A percentile compares a stretch with the other conserved stretches of the same genome.
Conservation (phyloP, 495 filamentous ascomycete species). For the Neurospora africana region DNA sequence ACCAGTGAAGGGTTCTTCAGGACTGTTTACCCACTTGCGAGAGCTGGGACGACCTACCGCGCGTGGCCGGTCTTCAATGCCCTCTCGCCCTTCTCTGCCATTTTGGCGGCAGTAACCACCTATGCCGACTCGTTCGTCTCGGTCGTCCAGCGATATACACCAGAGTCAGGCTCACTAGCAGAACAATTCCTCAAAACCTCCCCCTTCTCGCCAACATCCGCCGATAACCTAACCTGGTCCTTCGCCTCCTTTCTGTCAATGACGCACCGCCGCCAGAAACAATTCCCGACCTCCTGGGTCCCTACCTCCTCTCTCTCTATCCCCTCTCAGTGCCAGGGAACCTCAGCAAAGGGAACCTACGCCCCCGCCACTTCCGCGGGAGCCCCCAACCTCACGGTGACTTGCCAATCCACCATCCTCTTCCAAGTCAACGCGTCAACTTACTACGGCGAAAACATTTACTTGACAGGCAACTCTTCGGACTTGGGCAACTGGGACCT, state of each 20-base stretch:
- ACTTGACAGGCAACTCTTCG: conserved; percentile 42
- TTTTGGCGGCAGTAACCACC: conserved; percentile 37
- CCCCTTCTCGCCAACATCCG: conserved; percentile 43
- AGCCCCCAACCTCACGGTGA: conserved; percentile 37
- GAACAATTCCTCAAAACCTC: conserved; percentile 47
- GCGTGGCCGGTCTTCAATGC: conserved; percentile 16
- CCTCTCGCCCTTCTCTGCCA: conserved; percentile 23
- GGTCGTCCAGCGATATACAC: conserved; percentile 40
- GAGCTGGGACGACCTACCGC: conserved; percentile 33
- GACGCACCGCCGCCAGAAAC: conserved; percentile 28
- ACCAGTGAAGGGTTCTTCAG: too few relatives aligned
- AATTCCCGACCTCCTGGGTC: conserved; percentile 40
- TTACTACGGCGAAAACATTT: conserved; percentile 46
- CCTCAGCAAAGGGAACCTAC: conserved; percentile 46
- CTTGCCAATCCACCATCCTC: conserved; percentile 42
- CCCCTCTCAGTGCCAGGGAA: conserved; percentile 38
- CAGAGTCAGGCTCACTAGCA: conserved; percentile 42
- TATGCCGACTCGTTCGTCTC: conserved; percentile 54
- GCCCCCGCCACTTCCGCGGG: conserved; percentile 37
- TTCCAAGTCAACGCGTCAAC: conserved; percentile 33
- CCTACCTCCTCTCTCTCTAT: conserved; percentile 30
- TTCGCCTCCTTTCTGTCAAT: conserved; percentile 50
- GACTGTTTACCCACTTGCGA: conserved; percentile 34
- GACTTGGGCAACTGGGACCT: conserved; percentile 49
- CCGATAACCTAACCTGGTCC: conserved; percentile 55